Conservation (phyloP, 257 asterid species). For the Leonotis leonurus region DNA sequence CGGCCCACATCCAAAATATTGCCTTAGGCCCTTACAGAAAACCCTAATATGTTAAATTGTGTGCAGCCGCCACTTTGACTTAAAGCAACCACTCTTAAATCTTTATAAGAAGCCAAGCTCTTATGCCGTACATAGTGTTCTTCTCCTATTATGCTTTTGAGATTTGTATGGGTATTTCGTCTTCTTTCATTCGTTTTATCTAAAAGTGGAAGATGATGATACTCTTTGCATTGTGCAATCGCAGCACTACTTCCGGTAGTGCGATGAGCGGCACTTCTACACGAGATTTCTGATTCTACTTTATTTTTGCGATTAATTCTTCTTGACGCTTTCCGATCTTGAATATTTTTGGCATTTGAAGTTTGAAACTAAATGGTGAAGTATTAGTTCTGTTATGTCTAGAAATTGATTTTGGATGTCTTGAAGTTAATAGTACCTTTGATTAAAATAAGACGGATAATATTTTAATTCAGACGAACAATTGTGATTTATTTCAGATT, state of each 20-base stretch:
- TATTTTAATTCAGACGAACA: no score
- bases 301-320: background rate
- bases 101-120: no score
- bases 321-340: background rate
- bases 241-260: slow-evolving; percentile 34
- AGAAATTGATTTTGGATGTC: no score
- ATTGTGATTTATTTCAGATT: no score
- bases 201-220: slow-evolving; percentile 9
- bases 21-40: background rate
- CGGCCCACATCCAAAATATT: background rate
- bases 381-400: no score
- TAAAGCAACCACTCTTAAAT: background rate
- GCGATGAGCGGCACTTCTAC: slow-evolving; percentile 56
- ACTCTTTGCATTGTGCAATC: slow-evolving; percentile 34
- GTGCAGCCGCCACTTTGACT: background rate
- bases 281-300: slow-evolving; percentile 19
- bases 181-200: no score
- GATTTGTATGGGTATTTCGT: no score
- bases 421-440: no score
- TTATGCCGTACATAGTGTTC: no score
- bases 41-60: background rate
- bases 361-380: background rate
- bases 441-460: no score
- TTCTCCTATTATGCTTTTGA: no score
- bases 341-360: background rate